These are phyloP conservation scores for Apiotrichum veenhuisii DNA, from an alignment of 1,284 basidiomycete species.

Conservation along the genomic window DNA sequence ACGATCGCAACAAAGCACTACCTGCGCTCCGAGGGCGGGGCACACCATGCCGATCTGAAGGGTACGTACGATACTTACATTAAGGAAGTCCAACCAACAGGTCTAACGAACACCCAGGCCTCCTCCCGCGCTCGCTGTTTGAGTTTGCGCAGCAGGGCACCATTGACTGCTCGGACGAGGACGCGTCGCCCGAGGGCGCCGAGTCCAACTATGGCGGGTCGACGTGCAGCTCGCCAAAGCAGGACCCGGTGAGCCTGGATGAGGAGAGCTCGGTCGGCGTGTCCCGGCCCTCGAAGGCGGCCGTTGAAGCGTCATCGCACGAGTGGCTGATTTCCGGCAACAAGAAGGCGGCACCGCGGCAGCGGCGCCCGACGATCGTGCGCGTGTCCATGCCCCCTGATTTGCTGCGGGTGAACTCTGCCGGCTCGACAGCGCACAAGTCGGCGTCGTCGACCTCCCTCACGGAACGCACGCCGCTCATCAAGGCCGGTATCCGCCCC, in stretches of 20 bases:
- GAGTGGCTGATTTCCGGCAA: background rate
- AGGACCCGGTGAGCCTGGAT: background rate
- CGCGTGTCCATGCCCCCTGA: slow-evolving; percentile 17
- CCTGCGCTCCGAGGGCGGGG: slow-evolving; percentile 43
- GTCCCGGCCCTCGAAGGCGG: background rate
- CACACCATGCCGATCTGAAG: slow-evolving; percentile 42
- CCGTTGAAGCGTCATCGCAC: too few relatives aligned
- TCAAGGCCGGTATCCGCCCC: slow-evolving; percentile 43
- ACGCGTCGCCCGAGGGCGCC: background rate
- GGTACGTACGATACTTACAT: slow-evolving; percentile 24
- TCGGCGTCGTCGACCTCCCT: background rate
- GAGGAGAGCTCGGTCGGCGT: slow-evolving; percentile 17
- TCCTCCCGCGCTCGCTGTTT: slow-evolving; percentile 33
- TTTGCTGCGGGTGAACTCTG: background rate
- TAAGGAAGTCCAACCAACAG: background rate
- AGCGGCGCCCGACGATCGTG: slow-evolving; percentile 39
- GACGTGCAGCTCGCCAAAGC: slow-evolving; percentile 9
- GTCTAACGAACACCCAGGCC: slow-evolving; percentile 16
- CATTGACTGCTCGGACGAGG: background rate
- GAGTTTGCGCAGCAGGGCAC: slow-evolving; percentile 18
- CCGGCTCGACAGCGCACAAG: background rate
- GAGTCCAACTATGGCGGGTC: background rate
- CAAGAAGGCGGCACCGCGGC: slow-evolving; percentile 14
- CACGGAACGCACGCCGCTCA: slow-evolving; percentile 42
- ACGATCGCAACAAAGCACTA: slow-evolving; percentile 44